Evolutionary conservation across 2,329 filamentous ascomycete species (phyloP), one percentile per base, ranked within the genome.

Genomic region (Calonectria leucothoes): DNA sequence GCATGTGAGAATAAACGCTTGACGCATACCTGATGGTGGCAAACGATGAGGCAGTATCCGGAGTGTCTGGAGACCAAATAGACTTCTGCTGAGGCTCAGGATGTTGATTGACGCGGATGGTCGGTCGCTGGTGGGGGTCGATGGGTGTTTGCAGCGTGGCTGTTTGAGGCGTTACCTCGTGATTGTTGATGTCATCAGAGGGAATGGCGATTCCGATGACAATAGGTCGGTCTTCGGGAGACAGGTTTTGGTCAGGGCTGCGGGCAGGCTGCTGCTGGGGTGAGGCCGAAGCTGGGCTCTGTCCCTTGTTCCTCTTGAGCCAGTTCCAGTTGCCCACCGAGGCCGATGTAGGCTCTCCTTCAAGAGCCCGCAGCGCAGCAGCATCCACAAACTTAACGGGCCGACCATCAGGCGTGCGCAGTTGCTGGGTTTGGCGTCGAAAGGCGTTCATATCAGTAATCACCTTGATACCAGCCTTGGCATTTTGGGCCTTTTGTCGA

Each of bases 181-280:
- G 78, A 37, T 70, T 75, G 48, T 73, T 73, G 14, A 79, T 73
- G 25, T 82, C 80, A 10, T 82, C 82, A 17, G 91, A 89, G 3
- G 93, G 90, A 57, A 95, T 85, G 17, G 90, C 89, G 65, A 95
- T 91, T 15, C 93, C 93, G 76, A 95, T 95, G 51, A 93, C 89
- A 72, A 95, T 95, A 1, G 92, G 92, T n/a, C 91, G 88, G 78
- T 93, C 91, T 71, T 89, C 90, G 0, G 93, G 93, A 17, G 93
- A 94, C 5, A 94, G 86, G 74, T 91, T 91, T 14, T 82, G 81
- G 7, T 81, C 81, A 29, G 80, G 67, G 74, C 78, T 75, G 73
- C 80, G 73, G 71, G 78, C 69, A 29, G 78, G 75, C 45, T 79
- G 80, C 17, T 39, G 29, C 29, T 82, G 81, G 12, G 82, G 78